phyloP scores from a whole-genome alignment of 306 rosid species.

The Luffa aegyptiaca region DNA sequence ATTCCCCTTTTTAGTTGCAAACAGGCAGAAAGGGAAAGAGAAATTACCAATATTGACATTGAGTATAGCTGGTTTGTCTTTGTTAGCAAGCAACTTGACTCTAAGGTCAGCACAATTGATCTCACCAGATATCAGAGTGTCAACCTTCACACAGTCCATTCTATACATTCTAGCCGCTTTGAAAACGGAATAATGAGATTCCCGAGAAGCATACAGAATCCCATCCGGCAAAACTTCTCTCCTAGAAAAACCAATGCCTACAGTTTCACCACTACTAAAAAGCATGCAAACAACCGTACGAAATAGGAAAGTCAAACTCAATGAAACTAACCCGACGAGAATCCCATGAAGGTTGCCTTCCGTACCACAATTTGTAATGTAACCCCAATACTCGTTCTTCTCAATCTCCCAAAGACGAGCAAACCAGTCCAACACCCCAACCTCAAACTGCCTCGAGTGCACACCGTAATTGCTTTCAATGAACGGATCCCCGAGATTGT shows the following conservation, averaged over 20 bases:
- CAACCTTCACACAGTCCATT: constrained; percentile 57
- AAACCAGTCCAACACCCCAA: constrained; percentile 98
- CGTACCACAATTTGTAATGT: constrained; percentile 94
- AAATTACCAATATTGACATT: constrained; percentile 52
- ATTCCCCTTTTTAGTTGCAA: not conserved
- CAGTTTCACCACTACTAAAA: not conserved
- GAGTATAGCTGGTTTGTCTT: constrained; percentile 59
- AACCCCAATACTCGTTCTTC: constrained; percentile 95
- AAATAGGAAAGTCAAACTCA: not conserved
- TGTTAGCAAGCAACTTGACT: constrained; percentile 30
- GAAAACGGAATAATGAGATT: constrained; percentile 66
- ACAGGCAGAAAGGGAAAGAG: not conserved
- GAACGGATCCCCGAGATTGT: constrained; percentile 95
- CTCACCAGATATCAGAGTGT: constrained; percentile 48
- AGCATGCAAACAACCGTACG: not conserved
- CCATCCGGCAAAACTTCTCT: constrained; percentile 63
- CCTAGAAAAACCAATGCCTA: constrained; percentile 19
- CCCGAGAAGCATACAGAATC: constrained; percentile 50
- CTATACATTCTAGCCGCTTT: constrained; percentile 67
- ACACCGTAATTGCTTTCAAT: constrained; percentile 94
- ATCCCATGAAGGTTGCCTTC: constrained; percentile 98
- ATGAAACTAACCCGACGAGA: constrained; percentile 42
- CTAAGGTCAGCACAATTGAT: constrained; percentile 48
- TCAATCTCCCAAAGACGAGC: constrained; percentile 92
- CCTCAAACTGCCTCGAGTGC: constrained; percentile 87